These are phyloP conservation scores for Phytophthora quininea DNA, from an alignment of 352 stramenopile species.

Conservation along the genomic window DNA sequence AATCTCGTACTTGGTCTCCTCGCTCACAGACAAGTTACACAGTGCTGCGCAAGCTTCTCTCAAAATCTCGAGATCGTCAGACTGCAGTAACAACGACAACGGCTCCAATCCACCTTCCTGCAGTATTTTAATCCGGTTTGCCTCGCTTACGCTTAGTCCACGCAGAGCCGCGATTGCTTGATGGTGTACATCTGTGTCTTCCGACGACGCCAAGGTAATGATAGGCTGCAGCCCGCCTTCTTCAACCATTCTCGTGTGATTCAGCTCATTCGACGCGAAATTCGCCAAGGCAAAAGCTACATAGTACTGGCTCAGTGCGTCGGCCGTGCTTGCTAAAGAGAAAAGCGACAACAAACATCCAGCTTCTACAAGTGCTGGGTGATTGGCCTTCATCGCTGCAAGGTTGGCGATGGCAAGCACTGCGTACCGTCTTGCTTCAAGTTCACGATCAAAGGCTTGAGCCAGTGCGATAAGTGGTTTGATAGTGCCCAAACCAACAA, in stretches of 20 bases:
- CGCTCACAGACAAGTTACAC: constrained; percentile 94
- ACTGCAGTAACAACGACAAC: constrained; percentile 90
- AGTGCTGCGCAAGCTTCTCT: constrained; percentile 93
- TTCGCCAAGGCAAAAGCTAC: constrained; percentile 95
- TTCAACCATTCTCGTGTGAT: constrained; percentile 95
- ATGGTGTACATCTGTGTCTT: constrained; percentile 94
- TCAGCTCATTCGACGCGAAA: constrained; percentile 92
- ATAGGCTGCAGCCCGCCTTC: constrained; percentile 95
- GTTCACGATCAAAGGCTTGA: constrained; percentile 86
- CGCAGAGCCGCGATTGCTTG: constrained; percentile 94
- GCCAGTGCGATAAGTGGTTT: constrained; percentile 89
- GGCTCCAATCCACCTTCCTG: constrained; percentile 96
- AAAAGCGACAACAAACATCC: constrained; percentile 92
- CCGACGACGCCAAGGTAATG: constrained; percentile 92
- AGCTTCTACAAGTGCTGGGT: constrained; percentile 92
- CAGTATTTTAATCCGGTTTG: constrained; percentile 96
- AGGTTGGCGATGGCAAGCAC: constrained; percentile 96
- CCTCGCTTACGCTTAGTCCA: constrained; percentile 89
- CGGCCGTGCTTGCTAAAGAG: constrained; percentile 92
- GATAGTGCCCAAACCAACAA: constrained; percentile 94
- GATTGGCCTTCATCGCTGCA: constrained; percentile 94
- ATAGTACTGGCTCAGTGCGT: constrained; percentile 95
- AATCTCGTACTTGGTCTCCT: constrained; percentile 98
- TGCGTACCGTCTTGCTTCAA: constrained; percentile 94
- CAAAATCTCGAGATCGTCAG: constrained; percentile 93